Conservation (phyloP, 2,329 filamentous ascomycete genomes). For the Phialocephala sp. region DNA sequence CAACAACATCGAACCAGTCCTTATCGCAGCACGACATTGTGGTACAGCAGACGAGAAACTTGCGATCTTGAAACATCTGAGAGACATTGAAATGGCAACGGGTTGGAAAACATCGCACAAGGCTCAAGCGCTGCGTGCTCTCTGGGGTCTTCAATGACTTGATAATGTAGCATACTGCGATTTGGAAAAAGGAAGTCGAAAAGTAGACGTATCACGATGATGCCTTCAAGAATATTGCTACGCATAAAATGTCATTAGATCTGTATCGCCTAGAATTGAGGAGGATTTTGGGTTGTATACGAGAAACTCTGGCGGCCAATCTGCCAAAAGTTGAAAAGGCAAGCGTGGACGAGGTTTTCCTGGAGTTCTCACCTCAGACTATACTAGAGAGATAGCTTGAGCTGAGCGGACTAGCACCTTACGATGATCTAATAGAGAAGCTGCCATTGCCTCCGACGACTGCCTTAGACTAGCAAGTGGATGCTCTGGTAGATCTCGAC, state of each 20-base stretch:
- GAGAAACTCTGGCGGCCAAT: conserved; percentile 69
- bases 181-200: conserved; percentile 89
- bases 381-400: conserved; percentile 80
- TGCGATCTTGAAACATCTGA: background rate
- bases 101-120: conserved; percentile 3
- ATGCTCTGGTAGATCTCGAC: conserved; percentile 81
- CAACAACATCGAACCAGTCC: background rate
- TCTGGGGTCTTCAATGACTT: conserved; percentile 47
- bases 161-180: conserved; percentile 90
- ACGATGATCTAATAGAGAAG: conserved; percentile 72
- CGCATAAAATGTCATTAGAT: conserved; percentile 92
- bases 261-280: conserved; percentile 89
- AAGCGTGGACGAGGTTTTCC: conserved; percentile 92
- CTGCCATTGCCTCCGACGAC: conserved; percentile 76
- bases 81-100: background rate
- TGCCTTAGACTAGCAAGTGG: conserved; percentile 81
- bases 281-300: conserved; percentile 80
- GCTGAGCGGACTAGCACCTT: conserved; percentile 68
- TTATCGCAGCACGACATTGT: background rate
- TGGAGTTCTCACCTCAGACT: conserved; percentile 87
- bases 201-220: conserved; percentile 91
- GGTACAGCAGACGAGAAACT: background rate
- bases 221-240: conserved; percentile 77
- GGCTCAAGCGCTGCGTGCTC: background rate
- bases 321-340: conserved; percentile 87